Base-by-base conservation (phyloP, 805 yeast genomes). In the Kodamaea restingae region DNA sequence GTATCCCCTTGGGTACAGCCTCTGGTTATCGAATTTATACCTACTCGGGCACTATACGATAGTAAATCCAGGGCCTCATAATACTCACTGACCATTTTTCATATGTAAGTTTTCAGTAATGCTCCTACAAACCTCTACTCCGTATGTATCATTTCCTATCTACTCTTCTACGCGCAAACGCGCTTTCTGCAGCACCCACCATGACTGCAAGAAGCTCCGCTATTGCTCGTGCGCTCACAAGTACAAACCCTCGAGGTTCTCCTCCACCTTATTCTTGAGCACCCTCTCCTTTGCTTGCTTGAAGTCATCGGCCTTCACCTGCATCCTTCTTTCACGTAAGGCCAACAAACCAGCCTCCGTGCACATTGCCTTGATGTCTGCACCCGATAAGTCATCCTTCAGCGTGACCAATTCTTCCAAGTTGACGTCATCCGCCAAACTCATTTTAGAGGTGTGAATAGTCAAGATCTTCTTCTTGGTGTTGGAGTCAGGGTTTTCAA, bases 281-380 rank as follows among this genome's bases (percentile, higher is more conserved):
- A 91, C 95, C 54, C 96, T 80, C 63, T 91, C 98, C 69, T 88
- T 85, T 10, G 96, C 98, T 49, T 81, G 80, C 61, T 84, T 82
- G 70, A 91, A 91, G 60, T 91, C 98, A 45, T 85, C 87, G 20
- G 90, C 93, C 25, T 91, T 87, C 28, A 91, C 98, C 68, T 88
- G 95, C 96, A 91, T 91, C 67, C 98, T 80, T 65, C 98, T 82
- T 63, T 91, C 98, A 64, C 98, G 81, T 58, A 91, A 72, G 1
- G 98, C 98, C 56, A 88, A 76, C 67, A 91, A 74, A 41, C 98
- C 98, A 1, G 98, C 97, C 61, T 91, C 98, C 1, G 98, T 90
- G 61, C 97, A 88, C 47, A 91, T 88, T 41, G 97, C 98, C 68
- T 91, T 91, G 51, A 91, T 93, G 63, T 91, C 98, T 3, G 98